Evolutionary conservation across 1,139 yeast genomes (phyloP).

Genomic region (Kluyveromyces marxianus): DNA sequence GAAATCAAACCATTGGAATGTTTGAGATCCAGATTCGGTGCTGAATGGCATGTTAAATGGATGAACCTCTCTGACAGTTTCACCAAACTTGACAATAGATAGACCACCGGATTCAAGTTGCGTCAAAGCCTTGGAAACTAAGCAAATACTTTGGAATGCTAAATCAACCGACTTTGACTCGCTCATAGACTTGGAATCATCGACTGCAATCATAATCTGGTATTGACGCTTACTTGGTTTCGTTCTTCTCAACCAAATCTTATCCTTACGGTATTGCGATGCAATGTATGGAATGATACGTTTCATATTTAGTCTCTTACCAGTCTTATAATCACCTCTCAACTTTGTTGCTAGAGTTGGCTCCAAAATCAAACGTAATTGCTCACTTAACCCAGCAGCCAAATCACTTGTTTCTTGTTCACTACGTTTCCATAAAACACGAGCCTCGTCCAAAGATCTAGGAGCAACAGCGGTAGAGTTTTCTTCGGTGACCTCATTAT

Average conservation of each 20-base stretch:
- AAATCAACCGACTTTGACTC: slow-evolving; percentile 84
- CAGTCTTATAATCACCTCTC: slow-evolving; percentile 94
- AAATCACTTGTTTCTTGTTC: slow-evolving; percentile 81
- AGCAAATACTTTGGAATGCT: slow-evolving; percentile 90
- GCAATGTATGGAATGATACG: slow-evolving; percentile 97
- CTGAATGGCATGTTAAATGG: slow-evolving; percentile 82
- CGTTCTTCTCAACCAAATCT: slow-evolving; percentile 96
- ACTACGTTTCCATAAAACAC: slow-evolving; percentile 73
- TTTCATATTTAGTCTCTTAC: slow-evolving; percentile 95
- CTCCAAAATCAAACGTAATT: slow-evolving; percentile 82
- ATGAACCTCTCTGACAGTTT: slow-evolving; percentile 75
- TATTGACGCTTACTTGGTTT: slow-evolving; percentile 96
- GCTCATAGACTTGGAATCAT: slow-evolving; percentile 95
- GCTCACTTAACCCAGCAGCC: slow-evolving; percentile 85
- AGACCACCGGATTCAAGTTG: slow-evolving; percentile 93
- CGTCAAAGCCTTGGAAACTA: slow-evolving; percentile 88
- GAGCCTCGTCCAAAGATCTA: slow-evolving; percentile 56
- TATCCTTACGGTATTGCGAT: slow-evolving; percentile 93
- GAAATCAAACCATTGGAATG: slow-evolving; percentile 87
- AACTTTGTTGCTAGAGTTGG: slow-evolving; percentile 93
- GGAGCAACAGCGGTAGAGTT: slow-evolving; percentile 35
- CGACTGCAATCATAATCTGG: slow-evolving; percentile 96
- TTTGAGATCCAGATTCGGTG: slow-evolving; percentile 73
- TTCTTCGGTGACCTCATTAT: slow-evolving; percentile 22
- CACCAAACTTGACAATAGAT: slow-evolving; percentile 88